These are phyloP conservation scores for Leccinum disarticulatum DNA, from an alignment of 768 basidiomycete species.

Conservation along the genomic window DNA sequence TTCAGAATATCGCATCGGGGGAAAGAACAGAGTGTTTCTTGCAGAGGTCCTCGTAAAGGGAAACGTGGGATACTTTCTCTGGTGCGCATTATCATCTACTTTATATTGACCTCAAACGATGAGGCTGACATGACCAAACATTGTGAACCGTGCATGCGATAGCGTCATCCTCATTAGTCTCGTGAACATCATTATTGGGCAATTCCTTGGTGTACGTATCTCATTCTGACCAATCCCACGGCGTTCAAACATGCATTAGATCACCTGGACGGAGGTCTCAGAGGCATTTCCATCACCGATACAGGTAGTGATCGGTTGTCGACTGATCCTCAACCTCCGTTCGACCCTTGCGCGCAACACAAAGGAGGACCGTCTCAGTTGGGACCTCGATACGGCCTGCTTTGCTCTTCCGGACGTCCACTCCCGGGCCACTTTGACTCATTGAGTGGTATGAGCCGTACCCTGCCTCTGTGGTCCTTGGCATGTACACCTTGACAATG, in stretches of 20 bases:
- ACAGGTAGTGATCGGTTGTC: not conserved
- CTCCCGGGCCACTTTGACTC: too few relatives aligned
- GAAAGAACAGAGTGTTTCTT: not conserved
- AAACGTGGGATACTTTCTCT: not conserved
- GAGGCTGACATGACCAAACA: not conserved
- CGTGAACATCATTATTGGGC: not conserved
- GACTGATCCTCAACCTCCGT: not conserved
- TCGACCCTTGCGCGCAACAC: not conserved
- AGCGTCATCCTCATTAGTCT: not conserved
- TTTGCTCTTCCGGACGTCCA: not conserved
- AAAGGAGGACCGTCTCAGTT: not conserved
- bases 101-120: not conserved
- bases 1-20: not conserved
- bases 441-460: too few relatives aligned
- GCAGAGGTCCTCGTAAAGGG: not conserved
- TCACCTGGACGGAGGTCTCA: constrained; percentile 4
- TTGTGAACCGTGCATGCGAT: not conserved
- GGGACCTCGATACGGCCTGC: not conserved
- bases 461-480: too few relatives aligned
- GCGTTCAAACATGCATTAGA: not conserved
- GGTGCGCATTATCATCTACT: not conserved
- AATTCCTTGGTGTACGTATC: constrained; percentile 5
- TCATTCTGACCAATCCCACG: not conserved
- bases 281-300: constrained; percentile 6
- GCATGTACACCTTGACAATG: too few relatives aligned